These are phyloP conservation scores for Puccinia hordei DNA, from an alignment of 1,284 basidiomycete species.

Conservation along the genomic window DNA sequence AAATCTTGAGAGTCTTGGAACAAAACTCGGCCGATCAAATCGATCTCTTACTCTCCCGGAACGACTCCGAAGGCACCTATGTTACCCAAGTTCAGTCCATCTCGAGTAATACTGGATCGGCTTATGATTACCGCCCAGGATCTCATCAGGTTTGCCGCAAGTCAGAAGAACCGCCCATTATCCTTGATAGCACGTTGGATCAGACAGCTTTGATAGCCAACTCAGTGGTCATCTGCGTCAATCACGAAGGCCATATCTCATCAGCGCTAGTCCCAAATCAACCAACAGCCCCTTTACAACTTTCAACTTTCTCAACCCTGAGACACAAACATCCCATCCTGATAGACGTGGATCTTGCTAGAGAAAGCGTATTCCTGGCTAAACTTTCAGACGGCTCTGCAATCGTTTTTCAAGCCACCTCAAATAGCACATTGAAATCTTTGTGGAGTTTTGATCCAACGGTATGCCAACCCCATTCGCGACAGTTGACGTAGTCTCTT, in stretches of 20 bases:
- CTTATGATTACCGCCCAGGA: constrained; percentile 22
- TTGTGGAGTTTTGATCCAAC: constrained; percentile 40
- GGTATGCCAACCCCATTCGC: neutral
- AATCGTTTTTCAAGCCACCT: constrained; percentile 7
- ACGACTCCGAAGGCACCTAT: constrained; percentile 15
- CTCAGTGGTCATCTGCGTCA: constrained; percentile 33
- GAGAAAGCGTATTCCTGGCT: constrained; percentile 31
- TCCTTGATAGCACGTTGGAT: constrained; percentile 1
- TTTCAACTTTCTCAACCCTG: constrained; percentile 19
- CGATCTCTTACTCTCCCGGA: constrained; percentile 22
- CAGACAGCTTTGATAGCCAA: neutral
- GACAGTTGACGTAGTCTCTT: neutral
- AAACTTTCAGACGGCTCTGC: constrained; percentile 36
- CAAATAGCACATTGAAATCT: constrained; percentile 27
- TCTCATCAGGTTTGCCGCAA: constrained; percentile 19
- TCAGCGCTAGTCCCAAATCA: constrained; percentile 24
- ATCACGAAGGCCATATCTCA: constrained; percentile 22
- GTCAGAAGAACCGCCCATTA: constrained; percentile 23
- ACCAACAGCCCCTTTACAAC: constrained; percentile 12
- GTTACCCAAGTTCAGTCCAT: constrained; percentile 34
- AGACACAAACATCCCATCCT: constrained; percentile 23
- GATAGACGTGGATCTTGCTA: constrained; percentile 19
- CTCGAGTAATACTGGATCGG: constrained; percentile 27
- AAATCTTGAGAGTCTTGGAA: constrained; percentile 13
- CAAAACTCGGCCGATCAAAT: constrained; percentile 23